Evolutionary conservation across 2,329 filamentous ascomycete genomes (phyloP), one percentile per base, ranked within the genome.

Genomic region (Thermoascus crustaceus): DNA sequence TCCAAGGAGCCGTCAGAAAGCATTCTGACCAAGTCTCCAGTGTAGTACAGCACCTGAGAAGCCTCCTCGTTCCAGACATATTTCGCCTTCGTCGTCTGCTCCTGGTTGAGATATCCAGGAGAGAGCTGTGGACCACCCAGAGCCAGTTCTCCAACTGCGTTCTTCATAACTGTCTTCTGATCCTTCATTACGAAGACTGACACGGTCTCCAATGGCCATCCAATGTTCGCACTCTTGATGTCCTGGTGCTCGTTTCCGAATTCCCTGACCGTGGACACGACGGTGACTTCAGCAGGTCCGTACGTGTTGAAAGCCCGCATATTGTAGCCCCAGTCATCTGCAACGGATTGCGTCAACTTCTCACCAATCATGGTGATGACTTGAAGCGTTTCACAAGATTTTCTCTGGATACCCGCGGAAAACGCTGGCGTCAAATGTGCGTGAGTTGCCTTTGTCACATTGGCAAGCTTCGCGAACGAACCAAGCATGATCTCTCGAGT

Each of bases 221-320:
- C 57, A 24, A 60, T 47, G 34, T 58, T 57, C 16, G 45, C 46
- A 34, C 54, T 53, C 30, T 46, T 54, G 17, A 52, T 29, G 9
- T 38, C 26, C 17, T 47, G 50, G 19, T 45, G 44, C 29, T 42
- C 37, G 13, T 48, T 50, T 16, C 46, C 54, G 38, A 56, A 54
- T 21, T 52, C 49, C 8, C 49, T 40, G 7, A 55, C 41, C 1
- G 57, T 60, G 2, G 54, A 55, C 10, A 57, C 49, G 13, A 60
- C 49, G 1, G 54, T 58, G 4, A 47, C 52, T 39, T 66, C 63
- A 2, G 58, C 53, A 3, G 63, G 61, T 1, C 63, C 63, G 30
- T 65, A 67, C 1, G 55, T 53, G 36, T 65, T 64, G 40, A 51
- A 57, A 1, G 56, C 48, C n/a, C 50, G 40, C 38, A 61, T 56